A percentile compares a stretch with the other conserved stretches of the same genome.
Conservation (phyloP, 768 basidiomycete species). For the Tephrocybe rancida region DNA sequence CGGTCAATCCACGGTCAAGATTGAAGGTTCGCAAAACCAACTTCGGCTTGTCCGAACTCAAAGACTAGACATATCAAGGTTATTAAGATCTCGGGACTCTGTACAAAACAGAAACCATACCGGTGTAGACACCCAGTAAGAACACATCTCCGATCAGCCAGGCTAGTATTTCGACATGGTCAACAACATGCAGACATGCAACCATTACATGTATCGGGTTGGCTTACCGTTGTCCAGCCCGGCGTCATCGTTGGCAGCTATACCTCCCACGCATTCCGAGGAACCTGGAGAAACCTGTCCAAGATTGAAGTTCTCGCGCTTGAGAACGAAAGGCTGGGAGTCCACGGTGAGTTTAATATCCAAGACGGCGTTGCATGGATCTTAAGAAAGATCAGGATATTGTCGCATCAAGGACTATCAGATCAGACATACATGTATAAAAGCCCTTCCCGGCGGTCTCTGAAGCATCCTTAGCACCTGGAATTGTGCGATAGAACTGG, state of each 20-base stretch:
- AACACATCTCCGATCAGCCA: conserved; percentile 1
- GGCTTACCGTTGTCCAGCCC: background rate
- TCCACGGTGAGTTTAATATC: background rate
- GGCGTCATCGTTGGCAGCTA: background rate
- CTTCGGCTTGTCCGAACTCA: background rate
- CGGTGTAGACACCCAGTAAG: background rate
- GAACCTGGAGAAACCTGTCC: background rate
- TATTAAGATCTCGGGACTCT: background rate
- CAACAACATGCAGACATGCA: too few relatives aligned
- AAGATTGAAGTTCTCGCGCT: background rate
- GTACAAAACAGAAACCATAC: background rate
- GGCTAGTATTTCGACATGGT: background rate
- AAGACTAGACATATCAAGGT: background rate
- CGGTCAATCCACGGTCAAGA: background rate
- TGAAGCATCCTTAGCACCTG: background rate
- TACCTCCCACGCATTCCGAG: background rate
- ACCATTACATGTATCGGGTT: background rate
- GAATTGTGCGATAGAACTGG: background rate
- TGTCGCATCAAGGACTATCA: background rate
- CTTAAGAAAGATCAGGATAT: background rate
- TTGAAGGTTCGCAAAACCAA: background rate
- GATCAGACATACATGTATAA: background rate
- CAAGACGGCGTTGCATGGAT: background rate
- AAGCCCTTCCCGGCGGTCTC: background rate
- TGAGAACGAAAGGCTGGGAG: background rate